These are phyloP conservation scores for Helianthus tuberosus DNA, from an alignment of 129 eudicot genomes.

Conservation along the genomic window DNA sequence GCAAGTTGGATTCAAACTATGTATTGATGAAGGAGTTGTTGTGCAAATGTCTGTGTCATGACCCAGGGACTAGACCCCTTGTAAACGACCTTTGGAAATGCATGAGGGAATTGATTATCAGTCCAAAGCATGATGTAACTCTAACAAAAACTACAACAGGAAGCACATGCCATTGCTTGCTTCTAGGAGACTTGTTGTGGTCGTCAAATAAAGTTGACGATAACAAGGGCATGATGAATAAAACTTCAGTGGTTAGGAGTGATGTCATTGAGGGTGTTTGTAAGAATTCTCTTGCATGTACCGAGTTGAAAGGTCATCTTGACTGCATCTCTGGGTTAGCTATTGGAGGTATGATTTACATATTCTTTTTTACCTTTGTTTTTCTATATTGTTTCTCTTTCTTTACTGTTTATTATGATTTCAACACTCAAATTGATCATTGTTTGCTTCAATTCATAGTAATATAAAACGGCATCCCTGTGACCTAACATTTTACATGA, in stretches of 20 bases:
- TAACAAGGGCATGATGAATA: conserved; percentile 26
- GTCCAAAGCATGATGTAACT: conserved; percentile 41
- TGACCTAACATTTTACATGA: no score
- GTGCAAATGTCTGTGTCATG: conserved; percentile 50
- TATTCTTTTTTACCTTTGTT: conserved; percentile 7
- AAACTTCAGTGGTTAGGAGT: conserved; percentile 32
- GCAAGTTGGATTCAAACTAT: conserved; percentile 31
- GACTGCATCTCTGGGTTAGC: conserved; percentile 76
- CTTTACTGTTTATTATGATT: background rate
- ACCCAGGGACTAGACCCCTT: conserved; percentile 54
- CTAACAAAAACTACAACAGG: conserved; percentile 18
- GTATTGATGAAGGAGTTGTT: conserved; percentile 37
- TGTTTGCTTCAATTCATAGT: no score
- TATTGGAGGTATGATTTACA: conserved; percentile 61
- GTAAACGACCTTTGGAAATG: conserved; percentile 68
- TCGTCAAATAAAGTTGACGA: conserved; percentile 31
- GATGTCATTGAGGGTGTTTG: conserved; percentile 53
- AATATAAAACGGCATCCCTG: no score
- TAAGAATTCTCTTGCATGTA: conserved; percentile 43
- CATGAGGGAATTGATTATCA: conserved; percentile 41
- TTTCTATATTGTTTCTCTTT: conserved; percentile 7
- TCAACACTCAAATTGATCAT: no score
- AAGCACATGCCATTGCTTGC: conserved; percentile 41
- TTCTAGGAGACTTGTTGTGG: conserved; percentile 58
- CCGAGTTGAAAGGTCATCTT: conserved; percentile 72